Evolutionary conservation across 73 alveolate genomes (phyloP).

Genomic region (Durusdinium trenchii): DNA sequence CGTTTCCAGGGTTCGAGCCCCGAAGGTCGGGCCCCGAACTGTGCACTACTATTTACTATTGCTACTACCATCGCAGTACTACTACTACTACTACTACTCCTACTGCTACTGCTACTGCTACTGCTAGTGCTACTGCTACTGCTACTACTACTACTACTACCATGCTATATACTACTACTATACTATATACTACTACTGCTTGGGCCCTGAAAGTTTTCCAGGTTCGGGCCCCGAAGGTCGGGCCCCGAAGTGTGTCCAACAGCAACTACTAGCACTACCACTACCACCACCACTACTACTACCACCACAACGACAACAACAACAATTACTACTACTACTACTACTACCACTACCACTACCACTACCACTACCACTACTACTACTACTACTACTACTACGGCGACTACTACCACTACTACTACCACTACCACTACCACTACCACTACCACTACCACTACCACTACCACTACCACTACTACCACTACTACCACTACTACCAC

Average conservation of each 20-base stretch:
- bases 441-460: too few species aligned
- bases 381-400: neutral
- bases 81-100: too few species aligned
- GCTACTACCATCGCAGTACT: neutral
- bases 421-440: too few species aligned
- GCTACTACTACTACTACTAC: neutral
- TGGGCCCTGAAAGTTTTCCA: neutral
- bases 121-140: neutral
- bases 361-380: neutral
- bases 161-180: too few species aligned
- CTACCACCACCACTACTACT: neutral
- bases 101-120: neutral
- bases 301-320: neutral
- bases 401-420: too few species aligned
- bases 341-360: neutral
- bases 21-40: too few species aligned
- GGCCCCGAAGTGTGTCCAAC: too few species aligned
- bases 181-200: neutral
- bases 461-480: too few species aligned
- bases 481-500: too few species aligned
- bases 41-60: too few species aligned
- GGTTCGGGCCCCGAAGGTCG: too few species aligned
- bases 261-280: neutral
- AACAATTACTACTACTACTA: neutral
- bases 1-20: too few species aligned